Evolutionary conservation across 2,329 filamentous ascomycete species (phyloP).

Genomic region (Boeremia exigua): DNA sequence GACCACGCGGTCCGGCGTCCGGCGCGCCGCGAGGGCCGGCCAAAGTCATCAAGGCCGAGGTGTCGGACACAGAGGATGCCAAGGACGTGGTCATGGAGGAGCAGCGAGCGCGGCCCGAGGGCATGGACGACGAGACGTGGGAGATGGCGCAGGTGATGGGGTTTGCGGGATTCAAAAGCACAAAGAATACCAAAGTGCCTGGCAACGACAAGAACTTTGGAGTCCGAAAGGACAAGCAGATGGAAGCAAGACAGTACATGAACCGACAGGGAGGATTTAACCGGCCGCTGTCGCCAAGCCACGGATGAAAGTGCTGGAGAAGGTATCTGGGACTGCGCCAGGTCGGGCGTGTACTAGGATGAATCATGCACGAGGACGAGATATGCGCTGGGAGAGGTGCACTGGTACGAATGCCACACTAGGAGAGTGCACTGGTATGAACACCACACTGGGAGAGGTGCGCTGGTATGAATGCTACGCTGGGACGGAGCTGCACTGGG

Average conservation of each 20-base stretch:
- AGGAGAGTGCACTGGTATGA: no score
- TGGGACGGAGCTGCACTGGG: no score
- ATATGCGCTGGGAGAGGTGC: no score
- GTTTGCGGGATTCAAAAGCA: slow-evolving; percentile 83
- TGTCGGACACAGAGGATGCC: slow-evolving; percentile 23
- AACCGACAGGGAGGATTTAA: slow-evolving; percentile 85
- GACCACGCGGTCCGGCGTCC: slow-evolving; percentile 13
- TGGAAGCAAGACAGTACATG: slow-evolving; percentile 96
- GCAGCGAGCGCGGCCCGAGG: slow-evolving; percentile 33
- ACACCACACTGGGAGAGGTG: no score
- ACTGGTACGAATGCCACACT: no score
- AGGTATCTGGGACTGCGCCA: no score
- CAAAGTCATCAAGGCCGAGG: slow-evolving; percentile 3
- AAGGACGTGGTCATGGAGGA: slow-evolving; percentile 40
- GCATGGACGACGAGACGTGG: slow-evolving; percentile 68
- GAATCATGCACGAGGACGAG: no score
- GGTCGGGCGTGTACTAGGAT: no score
- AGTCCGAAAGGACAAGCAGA: slow-evolving; percentile 91
- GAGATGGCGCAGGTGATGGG: slow-evolving; percentile 89
- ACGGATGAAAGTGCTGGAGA: slow-evolving; percentile 7
- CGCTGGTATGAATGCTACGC: no score
- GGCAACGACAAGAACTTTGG: slow-evolving; percentile 82
- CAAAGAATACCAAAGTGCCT: slow-evolving; percentile 85
- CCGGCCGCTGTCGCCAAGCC: slow-evolving; percentile 66
- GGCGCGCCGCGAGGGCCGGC: neutral